Conservation (phyloP, 1,139 yeast genomes). For the Sugiyamaella japonica region DNA sequence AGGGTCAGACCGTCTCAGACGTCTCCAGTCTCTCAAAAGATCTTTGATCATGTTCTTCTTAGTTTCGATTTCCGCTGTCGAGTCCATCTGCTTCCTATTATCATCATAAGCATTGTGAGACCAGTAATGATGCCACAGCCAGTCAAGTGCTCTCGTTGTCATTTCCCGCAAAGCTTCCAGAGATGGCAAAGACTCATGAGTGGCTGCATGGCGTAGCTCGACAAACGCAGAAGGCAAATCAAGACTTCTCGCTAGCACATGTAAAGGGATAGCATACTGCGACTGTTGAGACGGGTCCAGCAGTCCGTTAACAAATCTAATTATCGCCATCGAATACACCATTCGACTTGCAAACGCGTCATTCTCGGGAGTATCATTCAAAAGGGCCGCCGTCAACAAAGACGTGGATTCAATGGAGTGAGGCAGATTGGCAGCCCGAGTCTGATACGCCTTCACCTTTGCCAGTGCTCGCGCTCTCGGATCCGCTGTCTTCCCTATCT, state of each 20-base stretch:
- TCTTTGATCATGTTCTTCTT: slow-evolving; percentile 35
- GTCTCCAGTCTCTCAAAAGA: slow-evolving; percentile 40
- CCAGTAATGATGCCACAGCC: slow-evolving; percentile 85
- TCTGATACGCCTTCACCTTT: slow-evolving; percentile 48
- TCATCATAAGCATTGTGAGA: slow-evolving; percentile 40
- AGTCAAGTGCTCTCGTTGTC: slow-evolving; percentile 59
- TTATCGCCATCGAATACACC: slow-evolving; percentile 72
- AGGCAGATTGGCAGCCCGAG: slow-evolving; percentile 67
- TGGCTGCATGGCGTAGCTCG: slow-evolving; percentile 85
- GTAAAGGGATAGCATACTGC: slow-evolving; percentile 74
- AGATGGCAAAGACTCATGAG: slow-evolving; percentile 84
- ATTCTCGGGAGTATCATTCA: slow-evolving; percentile 47
- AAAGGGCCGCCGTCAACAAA: slow-evolving; percentile 53
- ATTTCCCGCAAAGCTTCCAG: slow-evolving; percentile 63
- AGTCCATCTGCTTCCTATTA: slow-evolving; percentile 32
- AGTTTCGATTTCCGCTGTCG: slow-evolving; percentile 15
- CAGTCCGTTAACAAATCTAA: slow-evolving; percentile 88
- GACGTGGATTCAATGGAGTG: slow-evolving; percentile 78
- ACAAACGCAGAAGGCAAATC: slow-evolving; percentile 82
- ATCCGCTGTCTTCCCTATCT: slow-evolving; percentile 30
- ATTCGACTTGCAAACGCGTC: slow-evolving; percentile 44
- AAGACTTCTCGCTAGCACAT: slow-evolving; percentile 65
- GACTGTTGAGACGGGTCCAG: slow-evolving; percentile 86
- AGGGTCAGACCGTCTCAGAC: slow-evolving; percentile 51
- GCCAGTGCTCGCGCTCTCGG: slow-evolving; percentile 53